Conservation (phyloP, 164 flowering plant genomes). For the Tinospora cordifolia region DNA sequence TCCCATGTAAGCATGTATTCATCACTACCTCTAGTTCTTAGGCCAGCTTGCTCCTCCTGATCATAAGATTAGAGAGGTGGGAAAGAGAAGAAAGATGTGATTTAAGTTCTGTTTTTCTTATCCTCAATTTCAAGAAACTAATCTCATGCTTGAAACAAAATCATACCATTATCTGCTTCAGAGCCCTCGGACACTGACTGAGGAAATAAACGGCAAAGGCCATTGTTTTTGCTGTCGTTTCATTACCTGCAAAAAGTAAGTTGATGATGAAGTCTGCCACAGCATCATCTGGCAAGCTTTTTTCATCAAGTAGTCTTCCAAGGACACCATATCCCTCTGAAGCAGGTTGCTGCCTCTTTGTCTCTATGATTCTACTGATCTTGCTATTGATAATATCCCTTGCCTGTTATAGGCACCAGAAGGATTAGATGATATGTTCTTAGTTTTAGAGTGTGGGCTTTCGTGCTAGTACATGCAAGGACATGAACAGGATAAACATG, state of each 20-base stretch:
- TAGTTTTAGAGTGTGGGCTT: too few relatives aligned
- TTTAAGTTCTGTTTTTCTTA: not conserved
- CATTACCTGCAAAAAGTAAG: constrained; percentile 87
- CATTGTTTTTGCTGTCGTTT: constrained; percentile 86
- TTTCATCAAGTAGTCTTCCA: constrained; percentile 63
- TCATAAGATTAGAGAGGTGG: not conserved
- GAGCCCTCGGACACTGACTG: constrained; percentile 55
- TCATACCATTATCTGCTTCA: constrained; percentile 53
- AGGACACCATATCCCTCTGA: constrained; percentile 44
- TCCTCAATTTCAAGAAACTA: not conserved
- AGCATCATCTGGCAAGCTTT: constrained; percentile 51
- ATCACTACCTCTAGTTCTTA: constrained; percentile 20
- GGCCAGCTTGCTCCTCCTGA: constrained; percentile 60
- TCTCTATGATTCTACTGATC: constrained; percentile 48
- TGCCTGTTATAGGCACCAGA: constrained; percentile 34
- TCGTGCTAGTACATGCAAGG: too few relatives aligned
- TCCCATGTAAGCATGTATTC: constrained; percentile 55
- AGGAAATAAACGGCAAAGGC: constrained; percentile 75
- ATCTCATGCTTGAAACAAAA: not conserved
- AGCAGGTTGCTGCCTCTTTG: constrained; percentile 17
- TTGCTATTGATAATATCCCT: constrained; percentile 60
- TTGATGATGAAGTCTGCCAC: constrained; percentile 80
- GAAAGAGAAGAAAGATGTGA: not conserved
- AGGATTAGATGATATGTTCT: not conserved
- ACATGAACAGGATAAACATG: too few relatives aligned